Evolutionary conservation across 208 protist genomes (phyloP), one percentile per base, ranked within the genome.

Genomic region (Acanthamoeba lenticulata): DNA sequence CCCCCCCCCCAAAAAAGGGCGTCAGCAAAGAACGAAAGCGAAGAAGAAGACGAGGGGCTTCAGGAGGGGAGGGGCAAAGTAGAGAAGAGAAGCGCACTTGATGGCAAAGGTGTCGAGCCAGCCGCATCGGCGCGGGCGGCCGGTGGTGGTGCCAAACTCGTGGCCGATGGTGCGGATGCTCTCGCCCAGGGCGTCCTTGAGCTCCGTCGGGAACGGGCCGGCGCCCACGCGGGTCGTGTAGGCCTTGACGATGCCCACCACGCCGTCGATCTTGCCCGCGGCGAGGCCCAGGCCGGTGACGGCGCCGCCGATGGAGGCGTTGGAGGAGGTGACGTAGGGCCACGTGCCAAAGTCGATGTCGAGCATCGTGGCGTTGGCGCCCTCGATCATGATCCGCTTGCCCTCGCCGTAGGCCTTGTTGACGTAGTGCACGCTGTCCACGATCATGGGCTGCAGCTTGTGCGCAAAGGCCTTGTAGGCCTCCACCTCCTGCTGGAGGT

Each of bases 331-430:
- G 6, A 98, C 97, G 74, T 95, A 98, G 74, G 97, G 97, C 77
- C 97, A 98, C 0, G 97, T 98, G 29, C 97, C 97, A 93, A 97
- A 98, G 85, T 98, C 97, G n/a, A 98, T 94, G 86, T 98, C 97
- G 6, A 98, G 95, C 96, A 98, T 97, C 15, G 94, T 94, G 19
- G 97, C 97, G 89, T 98, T 98, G 79, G 97, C 97, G 79, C 97
- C 83, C 85, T 91, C 85, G 3, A 91, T 34, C 85, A 91, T 91
- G 3, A 91, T 19, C 21, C 86, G 94, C 44, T 96, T 96, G 38
- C 95, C 94, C 11, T 90, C 86, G 24, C 93, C 62, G 45, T 95
- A 90, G 27, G 94, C 88, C 15, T 92, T 13, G 92, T 96, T 95
- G 19, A 97, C 45, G 47, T 95, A 97, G 24, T 94, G 21, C 24